Base-by-base conservation (phyloP, 495 filamentous ascomycete species). In the Aspergillus nidulans region DNA sequence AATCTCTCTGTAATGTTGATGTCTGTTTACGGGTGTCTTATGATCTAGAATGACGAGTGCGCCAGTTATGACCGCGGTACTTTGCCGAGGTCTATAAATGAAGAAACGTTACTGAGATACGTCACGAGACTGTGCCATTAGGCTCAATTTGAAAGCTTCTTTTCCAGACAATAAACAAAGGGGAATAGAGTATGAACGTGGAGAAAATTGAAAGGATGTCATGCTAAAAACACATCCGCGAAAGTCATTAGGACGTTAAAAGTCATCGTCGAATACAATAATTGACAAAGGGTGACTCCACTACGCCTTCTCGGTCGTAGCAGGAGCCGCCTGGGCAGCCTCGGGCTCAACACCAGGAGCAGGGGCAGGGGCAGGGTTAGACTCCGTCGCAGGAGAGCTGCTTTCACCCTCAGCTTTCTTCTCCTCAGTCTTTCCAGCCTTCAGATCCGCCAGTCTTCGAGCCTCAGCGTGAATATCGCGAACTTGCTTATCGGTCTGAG, bases 401-500 rank as follows among this genome's bases (percentile, higher is more conserved):
- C 21, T 23, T 16, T 52, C 49, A 28, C 36, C 23, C 21, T 63
- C 58, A n/a, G 67, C 79, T 79, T 77, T 89, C 53, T 80, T 72
- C 20, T 82, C 79, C 66, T 58, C 70, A 55, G 66, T 78, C 80
- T 79, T 91, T 53, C 80, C 74, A 24, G 83, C 84, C 83, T 95
- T 96, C 55, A 97, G 63, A 60, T 96, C 86, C 9, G 91, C 91
- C 25, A 98, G 75, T 58, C 92, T 84, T 44, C 83, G 78, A 2
- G 94, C 94, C 79, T 98, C 94, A 47, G 73, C 80, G 69, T 97
- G 92, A 51, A 98, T 92, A 61, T 98, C 94, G 46, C 89, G 77
- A 10, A 96, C 88, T 77, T 95, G 90, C 72, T 90, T 89, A 67
- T 85, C 81, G 52, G 85, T 80, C 53, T 86, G 77, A 8, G 81